Base-by-base conservation (phyloP, 164 flowering plant genomes). In the Amborella trichopoda region DNA sequence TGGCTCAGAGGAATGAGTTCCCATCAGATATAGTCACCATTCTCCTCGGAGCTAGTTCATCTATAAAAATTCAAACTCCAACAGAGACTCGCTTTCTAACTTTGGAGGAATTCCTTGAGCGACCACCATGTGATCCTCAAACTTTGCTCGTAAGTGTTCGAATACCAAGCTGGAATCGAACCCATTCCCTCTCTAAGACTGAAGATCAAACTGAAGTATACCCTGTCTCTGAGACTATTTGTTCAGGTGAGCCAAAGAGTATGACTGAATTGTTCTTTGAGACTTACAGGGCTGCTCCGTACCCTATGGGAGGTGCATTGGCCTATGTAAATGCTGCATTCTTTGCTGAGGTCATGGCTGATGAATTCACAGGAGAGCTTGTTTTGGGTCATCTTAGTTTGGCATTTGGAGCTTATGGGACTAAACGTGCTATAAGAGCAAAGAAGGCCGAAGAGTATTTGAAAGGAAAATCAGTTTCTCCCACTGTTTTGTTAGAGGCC, bases 11-110 rank as follows among this genome's bases (percentile, higher is more conserved):
- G 64, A 68, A 68, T 8, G 40, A 59, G 28, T 83, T 91, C 56
- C 93, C 94, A 41, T 91, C 98, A 5, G 98, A 91, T 60, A 64
- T 91, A 50, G 79, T 78, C 14, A 91, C 96, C 19, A 24, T 91
- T 55, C 83, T 91, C 34, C 81, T 91, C 53, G 80, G 72, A 28
- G 84, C 56, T 34, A 78, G 59, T 63, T 50, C 96, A 45, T 44
- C 34, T n/a, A 73, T 86, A 13, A 46, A 48, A 10, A 52, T 91
- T 61, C 48, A 72, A 50, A 62, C 47, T 13, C 68, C 70, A 49
- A 27, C 40, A 3, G 49, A 52, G 46, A 54, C 22, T 46, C 63
- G 68, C 54, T 65, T 27, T 22, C 48, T 83, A 36, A 66, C 72
- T 51, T 47, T 91, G 50, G 89, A 81, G 53, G 93, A 91, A 48